Conservation (phyloP, 768 basidiomycete genomes). For the Leccinum fibrillosum region DNA sequence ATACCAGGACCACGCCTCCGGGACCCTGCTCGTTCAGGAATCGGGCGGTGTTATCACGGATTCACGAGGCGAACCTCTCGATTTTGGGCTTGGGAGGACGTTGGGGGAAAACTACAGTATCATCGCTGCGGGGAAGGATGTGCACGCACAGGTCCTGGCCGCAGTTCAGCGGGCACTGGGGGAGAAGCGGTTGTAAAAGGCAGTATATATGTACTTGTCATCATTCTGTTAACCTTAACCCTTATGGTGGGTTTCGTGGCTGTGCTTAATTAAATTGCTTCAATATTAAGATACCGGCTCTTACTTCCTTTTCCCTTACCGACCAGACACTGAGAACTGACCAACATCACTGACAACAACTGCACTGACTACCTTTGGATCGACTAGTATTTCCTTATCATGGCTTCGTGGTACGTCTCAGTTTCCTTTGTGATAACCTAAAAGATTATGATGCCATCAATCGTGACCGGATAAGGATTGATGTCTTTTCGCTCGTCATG, state of each 20-base stretch:
- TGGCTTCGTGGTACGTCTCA: slow-evolving; percentile 16
- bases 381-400: neutral
- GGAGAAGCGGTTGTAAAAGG: slow-evolving; percentile 17
- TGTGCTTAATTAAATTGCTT: neutral
- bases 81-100: slow-evolving; percentile 86
- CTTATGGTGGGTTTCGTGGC: neutral
- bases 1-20: slow-evolving; percentile 84
- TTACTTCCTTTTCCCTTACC: neutral
- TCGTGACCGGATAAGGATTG: slow-evolving; percentile 8
- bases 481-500: slow-evolving; percentile 16
- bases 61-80: slow-evolving; percentile 69
- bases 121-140: slow-evolving; percentile 72
- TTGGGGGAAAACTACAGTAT: slow-evolving; percentile 86
- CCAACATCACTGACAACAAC: too few species aligned
- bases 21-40: slow-evolving; percentile 79
- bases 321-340: neutral
- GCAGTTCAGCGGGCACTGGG: slow-evolving; percentile 64
- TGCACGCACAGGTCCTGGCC: slow-evolving; percentile 65
- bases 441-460: neutral
- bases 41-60: slow-evolving; percentile 89
- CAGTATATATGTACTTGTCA: too few species aligned
- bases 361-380: too few species aligned
- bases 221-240: neutral
- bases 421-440: neutral
- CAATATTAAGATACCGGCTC: too few species aligned